phyloP scores from a whole-genome alignment of 495 filamentous ascomycete genomes.

The Xanthoparmelia taractica region DNA sequence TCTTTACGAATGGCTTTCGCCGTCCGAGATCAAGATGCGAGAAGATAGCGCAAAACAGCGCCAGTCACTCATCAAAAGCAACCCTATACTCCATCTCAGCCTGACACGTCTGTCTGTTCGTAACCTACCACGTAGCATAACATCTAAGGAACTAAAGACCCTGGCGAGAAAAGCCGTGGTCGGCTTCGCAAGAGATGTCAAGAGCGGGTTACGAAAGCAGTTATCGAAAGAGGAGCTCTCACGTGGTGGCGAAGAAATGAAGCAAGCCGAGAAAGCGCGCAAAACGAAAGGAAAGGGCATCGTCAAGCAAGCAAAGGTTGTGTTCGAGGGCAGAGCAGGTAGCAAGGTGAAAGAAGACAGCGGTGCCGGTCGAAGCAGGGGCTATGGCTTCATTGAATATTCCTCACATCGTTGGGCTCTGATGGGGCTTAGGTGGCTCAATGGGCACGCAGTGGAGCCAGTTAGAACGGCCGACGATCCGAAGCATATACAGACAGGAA shows the following conservation, averaged over 20 bases:
- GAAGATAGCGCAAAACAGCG: slow-evolving; percentile 84
- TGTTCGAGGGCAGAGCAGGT: slow-evolving; percentile 79
- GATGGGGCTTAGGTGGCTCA: slow-evolving; percentile 91
- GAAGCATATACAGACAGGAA: slow-evolving; percentile 53
- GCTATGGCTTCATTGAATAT: slow-evolving; percentile 98
- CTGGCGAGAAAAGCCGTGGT: slow-evolving; percentile 85
- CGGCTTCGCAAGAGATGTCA: slow-evolving; percentile 87
- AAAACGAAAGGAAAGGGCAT: slow-evolving; percentile 83
- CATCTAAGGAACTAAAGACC: slow-evolving; percentile 82
- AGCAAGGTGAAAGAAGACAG: slow-evolving; percentile 65
- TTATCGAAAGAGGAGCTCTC: slow-evolving; percentile 80
- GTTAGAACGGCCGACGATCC: slow-evolving; percentile 22
- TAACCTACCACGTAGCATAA: slow-evolving; percentile 79
- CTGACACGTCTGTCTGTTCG: slow-evolving; percentile 89
- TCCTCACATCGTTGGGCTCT: slow-evolving; percentile 86
- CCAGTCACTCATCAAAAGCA: slow-evolving; percentile 79
- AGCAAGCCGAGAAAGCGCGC: slow-evolving; percentile 63
- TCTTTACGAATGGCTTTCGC: slow-evolving; percentile 65
- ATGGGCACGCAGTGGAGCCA: slow-evolving; percentile 62
- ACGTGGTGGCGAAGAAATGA: slow-evolving; percentile 72
- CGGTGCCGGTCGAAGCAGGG: slow-evolving; percentile 73
- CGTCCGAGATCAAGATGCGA: slow-evolving; percentile 76
- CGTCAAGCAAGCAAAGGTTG: slow-evolving; percentile 89
- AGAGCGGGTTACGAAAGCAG: slow-evolving; percentile 57
- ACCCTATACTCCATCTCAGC: slow-evolving; percentile 81